These are phyloP conservation scores for Cystofilobasidium ferigula DNA, from an alignment of 768 basidiomycete species.

Conservation along the genomic window DNA sequence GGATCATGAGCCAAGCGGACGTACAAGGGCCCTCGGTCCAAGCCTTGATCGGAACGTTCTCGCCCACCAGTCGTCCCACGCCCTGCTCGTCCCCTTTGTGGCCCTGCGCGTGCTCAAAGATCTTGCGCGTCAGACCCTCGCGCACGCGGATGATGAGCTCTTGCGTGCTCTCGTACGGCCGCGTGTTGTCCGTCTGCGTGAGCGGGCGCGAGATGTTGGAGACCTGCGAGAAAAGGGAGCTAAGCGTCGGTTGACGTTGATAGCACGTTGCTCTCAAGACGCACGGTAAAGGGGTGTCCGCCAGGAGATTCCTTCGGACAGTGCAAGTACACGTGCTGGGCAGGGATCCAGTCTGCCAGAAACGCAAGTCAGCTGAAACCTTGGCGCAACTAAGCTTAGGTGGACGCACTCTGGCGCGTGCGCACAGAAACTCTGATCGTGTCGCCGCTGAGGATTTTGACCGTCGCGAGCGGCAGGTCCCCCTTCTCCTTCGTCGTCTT, in stretches of 20 bases:
- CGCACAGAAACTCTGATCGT: constrained; percentile 22
- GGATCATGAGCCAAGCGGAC: background rate
- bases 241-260: background rate
- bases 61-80: background rate
- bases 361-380: background rate
- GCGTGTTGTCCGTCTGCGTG: constrained; percentile 14
- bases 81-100: constrained; percentile 18
- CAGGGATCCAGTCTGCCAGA: constrained; percentile 19
- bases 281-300: constrained; percentile 24
- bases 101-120: constrained; percentile 12
- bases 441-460: constrained; percentile 14
- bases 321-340: constrained; percentile 25
- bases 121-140: constrained; percentile 22
- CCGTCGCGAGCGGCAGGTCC: constrained; percentile 15
- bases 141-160: constrained; percentile 26
- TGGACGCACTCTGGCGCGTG: constrained; percentile 21
- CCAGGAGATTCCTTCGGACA: constrained; percentile 23
- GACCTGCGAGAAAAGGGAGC: background rate
- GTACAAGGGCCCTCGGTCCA: constrained; percentile 27
- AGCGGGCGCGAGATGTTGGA: constrained; percentile 25
- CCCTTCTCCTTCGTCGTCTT: constrained; percentile 6
- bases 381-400: background rate
- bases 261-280: no score
- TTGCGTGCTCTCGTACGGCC: constrained; percentile 22
- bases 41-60: constrained; percentile 20